Base-by-base conservation (phyloP, 2,329 filamentous ascomycete species). In the Claviceps arundinis region DNA sequence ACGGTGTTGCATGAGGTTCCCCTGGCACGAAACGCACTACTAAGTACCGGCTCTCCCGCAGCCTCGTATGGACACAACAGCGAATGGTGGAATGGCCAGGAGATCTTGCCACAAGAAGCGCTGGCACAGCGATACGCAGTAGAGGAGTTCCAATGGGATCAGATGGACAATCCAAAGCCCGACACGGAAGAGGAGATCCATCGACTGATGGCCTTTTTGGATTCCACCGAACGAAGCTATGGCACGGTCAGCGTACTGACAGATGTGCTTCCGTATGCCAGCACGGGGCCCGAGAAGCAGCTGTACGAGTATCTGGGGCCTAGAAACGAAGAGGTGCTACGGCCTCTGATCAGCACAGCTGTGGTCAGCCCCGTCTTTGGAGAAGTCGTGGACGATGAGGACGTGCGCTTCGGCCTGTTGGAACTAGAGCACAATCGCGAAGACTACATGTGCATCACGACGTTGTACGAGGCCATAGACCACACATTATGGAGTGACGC, bases 1-100 rank as follows among this genome's bases (percentile, higher is more conserved):
- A 80, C 79, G 4, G 78, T 84, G 7, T 70, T 78, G 41, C 76
- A 82, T 58, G 70, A 76, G 52, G 82, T 84, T 24, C 80, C 81
- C 1, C 63, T 79, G 0, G 72, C 72, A 1, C 73, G 80, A 50
- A 82, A 82, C 56, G 65, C 74, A 2, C 65, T 84, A 13, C 68
- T 84, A 2, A 61, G 66, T 24, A 66, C 64, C 9, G 73, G 73
- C 1, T 51, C 61, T 3, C 62, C 70, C 5, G 65, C 71, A 2
- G 58, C 65, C 1, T 71, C 67, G 37, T 84, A 83, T 56, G 79
- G 80, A 1, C 70, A 75, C 56, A 71, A 78, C 56, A 67, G 66
- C 13, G 73, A 78, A 54, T 84, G 81, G 81, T 84, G 81, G 81
- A 75, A 72, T 55, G 80, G 81, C 3, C 68, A 73, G 47, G 61